Evolutionary conservation across 2,329 filamentous ascomycete species (phyloP), one percentile per base, ranked within the genome.

Genomic region (Aspergillus cejpii): DNA sequence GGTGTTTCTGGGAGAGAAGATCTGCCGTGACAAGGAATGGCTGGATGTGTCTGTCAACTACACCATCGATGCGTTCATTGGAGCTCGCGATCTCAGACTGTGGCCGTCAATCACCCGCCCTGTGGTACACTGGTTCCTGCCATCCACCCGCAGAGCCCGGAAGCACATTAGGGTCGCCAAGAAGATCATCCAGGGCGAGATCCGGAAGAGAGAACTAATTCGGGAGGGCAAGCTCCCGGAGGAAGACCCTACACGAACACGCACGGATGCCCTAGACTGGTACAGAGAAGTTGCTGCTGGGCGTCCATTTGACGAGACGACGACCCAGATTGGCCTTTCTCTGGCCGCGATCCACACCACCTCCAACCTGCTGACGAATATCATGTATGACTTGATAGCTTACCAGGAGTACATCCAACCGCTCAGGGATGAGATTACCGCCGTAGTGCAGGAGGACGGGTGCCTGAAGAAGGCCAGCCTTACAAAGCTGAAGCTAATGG

Each of bases 21-120:
- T 79, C 44, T 76, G 72, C 53, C 74, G 76, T 14, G 64, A 73
- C 31, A 71, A 77, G 51, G 66, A 71, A 45, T 80, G 77, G 77
- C 71, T 79, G 64, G 64, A 73, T 38, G 47, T 59, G 8, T 52
- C 53, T 2, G 48, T 57, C 38, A 56, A 51, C 14, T 59, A 54
- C 34, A 47, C 55, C 19, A 48, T 54, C 27, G 38, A 52, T 19
- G 43, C 42, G 2, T 58, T 64, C 42, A 12, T 44, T 6, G 60
- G 55, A 39, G 44, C 61, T 50, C 60, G 66, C 28, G 55, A 61
- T 52, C 66, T 82, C 43, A 63, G 70, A 15, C 52, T 62, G 11
- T 71, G 62, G 55, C 74, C 73, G 0, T 50, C 60, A 0, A 48
- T 68, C 12, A 34, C 74, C 2, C 68, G 70, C 0, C 67, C 63